phyloP scores from a whole-genome alignment of 345 rosid genomes.

The Nasturtium officinale region DNA sequence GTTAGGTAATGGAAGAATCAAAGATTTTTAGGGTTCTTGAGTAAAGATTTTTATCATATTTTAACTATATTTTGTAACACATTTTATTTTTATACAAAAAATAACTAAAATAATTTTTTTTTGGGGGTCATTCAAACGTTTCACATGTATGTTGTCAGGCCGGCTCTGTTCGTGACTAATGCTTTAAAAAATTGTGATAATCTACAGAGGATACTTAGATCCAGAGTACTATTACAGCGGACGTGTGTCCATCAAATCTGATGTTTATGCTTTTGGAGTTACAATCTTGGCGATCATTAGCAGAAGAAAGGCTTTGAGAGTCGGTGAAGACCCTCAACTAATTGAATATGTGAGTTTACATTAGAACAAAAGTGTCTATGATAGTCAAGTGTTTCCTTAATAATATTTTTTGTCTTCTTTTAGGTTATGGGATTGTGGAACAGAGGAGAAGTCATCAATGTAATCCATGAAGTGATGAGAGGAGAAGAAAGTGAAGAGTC shows the following conservation, averaged over 20 bases:
- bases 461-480: constrained; percentile 27
- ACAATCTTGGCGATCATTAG: constrained; percentile 28
- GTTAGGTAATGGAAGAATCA: too few relatives aligned
- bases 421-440: constrained; percentile 21
- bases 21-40: too few relatives aligned
- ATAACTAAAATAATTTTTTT: too few relatives aligned
- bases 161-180: too few relatives aligned
- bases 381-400: background rate
- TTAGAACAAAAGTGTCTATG: background rate
- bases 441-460: constrained; percentile 24
- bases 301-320: background rate
- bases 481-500: constrained; percentile 16
- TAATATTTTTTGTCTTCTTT: background rate
- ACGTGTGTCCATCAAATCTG: constrained; percentile 28
- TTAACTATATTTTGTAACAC: too few relatives aligned
- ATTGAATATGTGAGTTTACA: constrained; percentile 22
- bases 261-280: constrained; percentile 40
- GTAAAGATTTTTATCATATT: too few relatives aligned
- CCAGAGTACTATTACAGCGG: background rate
- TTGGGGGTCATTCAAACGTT: too few relatives aligned
- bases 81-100: too few relatives aligned
- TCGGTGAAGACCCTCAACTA: background rate
- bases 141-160: too few relatives aligned
- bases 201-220: too few relatives aligned
- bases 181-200: too few relatives aligned